Conservation (phyloP, 163 green algal genomes). For the Scenedesmus sp. region DNA sequence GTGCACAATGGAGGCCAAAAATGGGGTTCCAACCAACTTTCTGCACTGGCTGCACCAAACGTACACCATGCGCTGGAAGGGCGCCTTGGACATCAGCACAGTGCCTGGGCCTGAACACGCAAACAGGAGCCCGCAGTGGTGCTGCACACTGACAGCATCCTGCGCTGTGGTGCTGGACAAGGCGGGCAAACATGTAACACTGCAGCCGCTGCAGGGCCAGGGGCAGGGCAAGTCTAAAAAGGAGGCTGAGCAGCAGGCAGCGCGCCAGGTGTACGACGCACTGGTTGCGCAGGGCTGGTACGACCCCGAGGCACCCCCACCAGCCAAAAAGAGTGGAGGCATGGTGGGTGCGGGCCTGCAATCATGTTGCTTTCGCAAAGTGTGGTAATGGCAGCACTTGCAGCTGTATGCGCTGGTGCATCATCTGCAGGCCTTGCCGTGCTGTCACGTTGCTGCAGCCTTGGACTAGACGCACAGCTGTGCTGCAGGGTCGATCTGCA, state of each 20-base stretch:
- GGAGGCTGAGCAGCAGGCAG: constrained; percentile 28
- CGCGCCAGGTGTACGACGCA: not conserved
- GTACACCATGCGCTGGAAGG: constrained; percentile 44
- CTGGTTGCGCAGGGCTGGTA: constrained; percentile 33
- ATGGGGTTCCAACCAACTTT: not conserved
- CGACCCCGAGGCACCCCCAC: constrained; percentile 12
- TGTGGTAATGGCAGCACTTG: not conserved
- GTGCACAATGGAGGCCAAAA: not conserved
- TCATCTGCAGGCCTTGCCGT: not conserved
- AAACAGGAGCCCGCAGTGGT: not conserved
- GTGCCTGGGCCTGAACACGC: constrained; percentile 19
- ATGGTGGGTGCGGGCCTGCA: too few species aligned
- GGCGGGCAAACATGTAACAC: not conserved
- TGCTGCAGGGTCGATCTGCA: not conserved
- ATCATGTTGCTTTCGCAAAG: too few species aligned
- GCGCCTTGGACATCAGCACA: constrained; percentile 28
- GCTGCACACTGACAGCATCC: not conserved
- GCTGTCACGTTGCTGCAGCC: not conserved
- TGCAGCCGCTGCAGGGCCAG: not conserved
- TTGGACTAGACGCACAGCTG: not conserved
- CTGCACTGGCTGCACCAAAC: constrained; percentile 43
- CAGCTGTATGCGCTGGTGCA: not conserved
- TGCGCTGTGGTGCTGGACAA: constrained; percentile 20
- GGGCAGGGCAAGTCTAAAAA: constrained; percentile 20
- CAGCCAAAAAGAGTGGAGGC: not conserved